Conservation (phyloP, 116 monocot genomes). For the Dioscorea cayenensis region DNA sequence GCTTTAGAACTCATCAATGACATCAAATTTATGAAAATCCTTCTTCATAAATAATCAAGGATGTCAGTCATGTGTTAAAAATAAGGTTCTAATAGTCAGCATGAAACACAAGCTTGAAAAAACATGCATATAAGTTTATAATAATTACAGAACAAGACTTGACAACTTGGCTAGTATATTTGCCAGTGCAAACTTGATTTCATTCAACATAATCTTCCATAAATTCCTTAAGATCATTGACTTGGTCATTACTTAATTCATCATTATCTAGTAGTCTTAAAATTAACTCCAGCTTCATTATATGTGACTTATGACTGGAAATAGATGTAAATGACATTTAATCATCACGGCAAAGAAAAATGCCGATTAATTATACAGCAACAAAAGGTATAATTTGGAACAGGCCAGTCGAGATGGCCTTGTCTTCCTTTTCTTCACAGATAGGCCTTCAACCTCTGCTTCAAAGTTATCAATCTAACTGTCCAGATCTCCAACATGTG, state of each 20-base stretch:
- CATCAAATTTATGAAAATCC: slow-evolving; percentile 78
- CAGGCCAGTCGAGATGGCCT: slow-evolving; percentile 84
- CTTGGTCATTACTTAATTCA: slow-evolving; percentile 94
- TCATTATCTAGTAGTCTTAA: slow-evolving; percentile 98
- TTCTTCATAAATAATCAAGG: slow-evolving; percentile 41
- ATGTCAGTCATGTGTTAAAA: background rate
- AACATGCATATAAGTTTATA: background rate
- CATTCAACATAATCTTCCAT: slow-evolving; percentile 97
- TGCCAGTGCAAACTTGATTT: slow-evolving; percentile 62
- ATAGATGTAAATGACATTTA: slow-evolving; percentile 39
- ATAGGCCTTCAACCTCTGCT: slow-evolving; percentile 90
- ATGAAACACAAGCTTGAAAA: background rate
- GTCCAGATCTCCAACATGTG: slow-evolving; percentile 81
- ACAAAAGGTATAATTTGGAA: background rate
- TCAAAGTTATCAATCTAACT: slow-evolving; percentile 93
- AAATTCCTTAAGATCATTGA: slow-evolving; percentile 95
- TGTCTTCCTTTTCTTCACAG: slow-evolving; percentile 93
- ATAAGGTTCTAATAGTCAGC: background rate
- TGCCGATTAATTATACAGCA: background rate
- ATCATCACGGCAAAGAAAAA: background rate
- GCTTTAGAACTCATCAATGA: slow-evolving; percentile 88
- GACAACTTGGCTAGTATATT: background rate
- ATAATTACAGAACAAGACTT: background rate
- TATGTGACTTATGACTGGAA: slow-evolving; percentile 87
- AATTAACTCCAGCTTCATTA: slow-evolving; percentile 94